These are phyloP conservation scores for Neopestalotiopsis sp. DNA, from an alignment of 2,329 filamentous ascomycete genomes.

Conservation along the genomic window DNA sequence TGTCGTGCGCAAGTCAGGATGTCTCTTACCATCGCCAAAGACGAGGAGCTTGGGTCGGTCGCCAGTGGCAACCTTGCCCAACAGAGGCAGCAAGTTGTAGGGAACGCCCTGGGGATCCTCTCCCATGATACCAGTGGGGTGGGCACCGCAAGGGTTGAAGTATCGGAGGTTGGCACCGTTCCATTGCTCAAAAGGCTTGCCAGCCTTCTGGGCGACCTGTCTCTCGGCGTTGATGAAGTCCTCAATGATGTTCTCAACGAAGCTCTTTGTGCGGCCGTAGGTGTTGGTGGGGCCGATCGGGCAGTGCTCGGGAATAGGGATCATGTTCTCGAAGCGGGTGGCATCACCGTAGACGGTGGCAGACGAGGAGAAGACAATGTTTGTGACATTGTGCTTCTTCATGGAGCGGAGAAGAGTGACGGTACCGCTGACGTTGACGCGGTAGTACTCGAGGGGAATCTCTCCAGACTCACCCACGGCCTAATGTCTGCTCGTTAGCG, in stretches of 20 bases:
- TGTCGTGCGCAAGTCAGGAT: not conserved
- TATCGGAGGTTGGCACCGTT: conserved; percentile 93
- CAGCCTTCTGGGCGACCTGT: conserved; percentile 79
- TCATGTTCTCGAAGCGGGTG: conserved; percentile 96
- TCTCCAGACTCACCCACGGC: conserved; percentile 95
- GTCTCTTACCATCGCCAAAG: conserved; percentile 83
- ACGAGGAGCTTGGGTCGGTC: conserved; percentile 93
- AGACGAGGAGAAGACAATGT: conserved; percentile 98
- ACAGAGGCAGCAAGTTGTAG: conserved; percentile 91
- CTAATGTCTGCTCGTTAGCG: conserved; percentile 49
- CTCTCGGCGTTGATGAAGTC: conserved; percentile 90
- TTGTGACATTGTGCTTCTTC: conserved; percentile 87
- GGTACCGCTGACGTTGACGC: conserved; percentile 93
- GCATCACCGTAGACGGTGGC: conserved; percentile 99
- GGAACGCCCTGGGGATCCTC: conserved; percentile 96
- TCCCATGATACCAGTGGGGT: conserved; percentile 96
- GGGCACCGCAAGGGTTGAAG: conserved; percentile 96
- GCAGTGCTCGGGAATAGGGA: conserved; percentile 96
- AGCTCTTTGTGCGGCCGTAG: conserved; percentile 95
- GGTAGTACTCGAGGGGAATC: conserved; percentile 96
- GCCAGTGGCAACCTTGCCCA: conserved; percentile 95
- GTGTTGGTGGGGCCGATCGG: conserved; percentile 96
- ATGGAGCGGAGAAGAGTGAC: conserved; percentile 86
- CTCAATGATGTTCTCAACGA: conserved; percentile 89
- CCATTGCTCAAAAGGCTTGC: conserved; percentile 80